Evolutionary conservation across 2,329 filamentous ascomycete species (phyloP), one percentile per base, ranked within the genome.

Genomic region (Didymella glomerata): DNA sequence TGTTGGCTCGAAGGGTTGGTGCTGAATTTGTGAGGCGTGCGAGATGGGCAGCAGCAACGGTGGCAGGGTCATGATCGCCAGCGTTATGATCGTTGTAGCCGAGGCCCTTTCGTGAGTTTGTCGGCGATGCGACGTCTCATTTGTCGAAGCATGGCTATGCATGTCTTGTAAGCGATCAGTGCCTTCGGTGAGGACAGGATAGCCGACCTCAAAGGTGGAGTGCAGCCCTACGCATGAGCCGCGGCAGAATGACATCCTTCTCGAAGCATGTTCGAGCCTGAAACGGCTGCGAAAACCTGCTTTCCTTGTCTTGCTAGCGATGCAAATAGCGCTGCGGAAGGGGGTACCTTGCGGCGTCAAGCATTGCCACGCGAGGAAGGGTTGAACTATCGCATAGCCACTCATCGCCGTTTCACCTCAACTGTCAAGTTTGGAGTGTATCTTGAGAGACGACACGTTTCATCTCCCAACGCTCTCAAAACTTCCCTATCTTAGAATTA

Each of bases 241-340:
- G 22, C 57, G 48, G 42, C 20, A 52, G 22, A 53, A 49, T 57
- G 54, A 48, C 57, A 55, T 54, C 38, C 52, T 63, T 65, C 60
- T 54, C 45, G 60, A 63, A 63, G 57, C 52, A 51, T 48, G 60
- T 59, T 65, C 57, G 62, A 62, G 49, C 57, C 51, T 51, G 44
- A 58, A 56, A 53, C 60, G 38, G 28, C 36, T 47, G 36, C 54
- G 10, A 53, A 56, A 38, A 41, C 50, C 45, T 56, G 45, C 52
- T 47, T 54, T 49, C 62, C 59, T 47, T 60, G 55, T 54, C 46
- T 51, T 53, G 41, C 30, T 38, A 24, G 36, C 34, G 52, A 49
- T 34, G 32, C 36, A 27, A 32, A 58, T 54, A 55, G 50, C 54
- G 48, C 36, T 54, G 36, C 7, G 44, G 47, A 49, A 60, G 60